Conservation (phyloP, 768 basidiomycete species). For the Amylocystis lapponica region DNA sequence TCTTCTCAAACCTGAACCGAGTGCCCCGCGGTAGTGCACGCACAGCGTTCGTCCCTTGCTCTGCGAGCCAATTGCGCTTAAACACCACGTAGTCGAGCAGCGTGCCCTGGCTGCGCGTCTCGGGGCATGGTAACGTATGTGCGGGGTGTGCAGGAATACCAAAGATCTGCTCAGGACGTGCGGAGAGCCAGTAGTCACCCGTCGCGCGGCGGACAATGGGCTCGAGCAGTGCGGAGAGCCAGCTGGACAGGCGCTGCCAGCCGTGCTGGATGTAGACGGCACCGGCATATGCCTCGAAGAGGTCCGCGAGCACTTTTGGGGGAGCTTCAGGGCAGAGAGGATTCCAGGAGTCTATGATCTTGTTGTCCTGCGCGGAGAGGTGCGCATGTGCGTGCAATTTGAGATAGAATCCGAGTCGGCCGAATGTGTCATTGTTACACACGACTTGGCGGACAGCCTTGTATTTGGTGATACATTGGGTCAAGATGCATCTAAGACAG, state of each 20-base stretch:
- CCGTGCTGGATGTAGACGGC: slow-evolving; percentile 27
- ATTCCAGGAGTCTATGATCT: slow-evolving; percentile 17
- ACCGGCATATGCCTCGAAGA: slow-evolving; percentile 28
- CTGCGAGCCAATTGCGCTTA: slow-evolving; percentile 6
- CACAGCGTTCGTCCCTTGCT: slow-evolving; percentile 2
- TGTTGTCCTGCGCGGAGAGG: slow-evolving; percentile 14
- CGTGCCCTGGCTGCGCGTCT: slow-evolving; percentile 1
- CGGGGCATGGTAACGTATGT: background rate
- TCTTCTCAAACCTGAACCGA: background rate
- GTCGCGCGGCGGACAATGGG: slow-evolving; percentile 22
- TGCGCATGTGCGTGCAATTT: slow-evolving; percentile 21
- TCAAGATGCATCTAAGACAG: background rate
- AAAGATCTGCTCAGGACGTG: slow-evolving; percentile 1
- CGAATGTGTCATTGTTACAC: slow-evolving; percentile 29
- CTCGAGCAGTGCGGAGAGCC: slow-evolving; percentile 21
- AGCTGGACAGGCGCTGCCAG: slow-evolving; percentile 19
- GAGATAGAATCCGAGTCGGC: slow-evolving; percentile 25
- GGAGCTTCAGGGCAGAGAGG: slow-evolving; percentile 13
- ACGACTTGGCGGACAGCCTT: slow-evolving; percentile 21
- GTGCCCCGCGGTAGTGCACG: background rate
- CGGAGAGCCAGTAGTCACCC: slow-evolving; percentile 17
- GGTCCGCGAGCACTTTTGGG: slow-evolving; percentile 28
- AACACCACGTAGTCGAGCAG: slow-evolving; percentile 12
- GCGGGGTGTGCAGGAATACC: background rate
- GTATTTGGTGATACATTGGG: background rate